A percentile compares a stretch with the other conserved stretches of the same genome.
Evolutionary conservation across 2,329 filamentous ascomycete species (phyloP).

Genomic region (Diaporthe velutina): DNA sequence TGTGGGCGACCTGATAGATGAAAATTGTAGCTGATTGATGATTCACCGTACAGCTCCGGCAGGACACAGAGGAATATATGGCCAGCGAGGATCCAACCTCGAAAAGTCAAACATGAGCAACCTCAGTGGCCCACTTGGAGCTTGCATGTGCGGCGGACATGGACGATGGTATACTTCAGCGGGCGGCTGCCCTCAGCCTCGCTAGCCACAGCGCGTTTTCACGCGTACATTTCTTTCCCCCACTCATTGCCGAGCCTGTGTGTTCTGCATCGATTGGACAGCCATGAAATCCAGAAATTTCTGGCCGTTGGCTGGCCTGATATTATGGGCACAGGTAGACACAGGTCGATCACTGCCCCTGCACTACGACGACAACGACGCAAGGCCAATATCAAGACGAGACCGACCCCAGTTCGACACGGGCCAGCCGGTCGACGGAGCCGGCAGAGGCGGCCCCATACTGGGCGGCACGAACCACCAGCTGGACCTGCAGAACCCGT

Average conservation of each 20-base stretch:
- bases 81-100: neutral
- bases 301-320: neutral
- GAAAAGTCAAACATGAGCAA: conserved; percentile 7
- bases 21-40: neutral
- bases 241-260: too few species aligned
- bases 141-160: neutral
- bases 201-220: neutral
- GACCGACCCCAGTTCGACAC: conserved; percentile 53
- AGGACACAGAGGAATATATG: neutral
- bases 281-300: conserved; percentile 2
- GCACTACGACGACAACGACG: neutral
- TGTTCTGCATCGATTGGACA: neutral
- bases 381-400: neutral
- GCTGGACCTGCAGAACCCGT: conserved; percentile 73
- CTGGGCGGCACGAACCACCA: conserved; percentile 69
- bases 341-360: neutral
- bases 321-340: neutral
- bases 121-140: neutral
- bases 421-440: conserved; percentile 68
- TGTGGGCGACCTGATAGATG: neutral
- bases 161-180: neutral
- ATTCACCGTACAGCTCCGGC: neutral
- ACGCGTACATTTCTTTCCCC: neutral
- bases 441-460: conserved; percentile 70
- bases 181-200: neutral